Base-by-base conservation (phyloP, 495 filamentous ascomycete species). In the Viridothelium virens region DNA sequence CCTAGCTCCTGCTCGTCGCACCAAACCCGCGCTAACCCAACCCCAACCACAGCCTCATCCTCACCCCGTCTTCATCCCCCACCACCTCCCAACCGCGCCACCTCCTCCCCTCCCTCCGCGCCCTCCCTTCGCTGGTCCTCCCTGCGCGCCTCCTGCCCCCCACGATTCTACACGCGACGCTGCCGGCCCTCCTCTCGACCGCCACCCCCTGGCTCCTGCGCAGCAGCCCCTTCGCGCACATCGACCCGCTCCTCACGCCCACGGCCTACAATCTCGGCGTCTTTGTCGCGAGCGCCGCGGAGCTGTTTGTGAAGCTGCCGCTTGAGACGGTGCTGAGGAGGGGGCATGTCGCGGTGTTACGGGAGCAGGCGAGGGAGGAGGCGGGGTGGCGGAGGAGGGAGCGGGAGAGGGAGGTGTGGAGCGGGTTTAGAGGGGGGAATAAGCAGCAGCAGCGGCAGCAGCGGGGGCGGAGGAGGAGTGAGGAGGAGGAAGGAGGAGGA, bases 291-390 rank as follows among this genome's bases (percentile, higher is more conserved):
- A 88, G 88, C 16, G 84, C 84, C 1, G 80, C 85, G n/a, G 95
- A 95, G 48, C 81, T 97, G 12, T 89, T 89, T 67, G 77, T 96
- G 65, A 89, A 90, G 67, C 83, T 97, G 14, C 94, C 94, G 0
- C 81, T 97, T 18, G 94, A 98, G 73, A 97, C 94, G 2, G 89
- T 96, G 10, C 83, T 97, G 6, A 86, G 94, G 14, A 83, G 94
- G 63, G 94, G 89, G 0, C 94, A 97, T 75, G 87, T 92, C 61
- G 81, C 84, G 6, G 86, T 89, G 0, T 65, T 78, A 0, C 66
- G 70, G 68, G 66, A 10, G 18, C 6, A 7, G 53, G 18, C n/a
- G 18, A 18, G 7, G n/a, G 18, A 7, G 18, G 53, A 7, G 47
- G 33, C 25, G 37, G 33, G 6, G 89, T 96, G 10, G 83, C 97